A percentile compares a stretch with the other conserved stretches of the same genome.
Conservation (phyloP, 2,329 filamentous ascomycete genomes). For the Claviceps citrina region DNA sequence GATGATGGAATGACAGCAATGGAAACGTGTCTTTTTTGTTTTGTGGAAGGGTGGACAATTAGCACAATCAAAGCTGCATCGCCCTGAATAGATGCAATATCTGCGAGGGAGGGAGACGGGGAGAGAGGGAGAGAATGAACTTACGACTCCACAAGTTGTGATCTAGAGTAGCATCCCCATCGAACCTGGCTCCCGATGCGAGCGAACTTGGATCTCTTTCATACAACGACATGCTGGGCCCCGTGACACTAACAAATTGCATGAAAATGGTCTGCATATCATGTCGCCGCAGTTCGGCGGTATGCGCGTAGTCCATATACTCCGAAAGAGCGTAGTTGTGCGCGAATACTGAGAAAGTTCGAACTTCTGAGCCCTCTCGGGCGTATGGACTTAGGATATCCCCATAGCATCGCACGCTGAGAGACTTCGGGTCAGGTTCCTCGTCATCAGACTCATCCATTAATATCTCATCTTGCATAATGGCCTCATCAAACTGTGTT, state of each 20-base stretch:
- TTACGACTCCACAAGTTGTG: constrained; percentile 50
- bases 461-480: constrained; percentile 3
- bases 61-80: not conserved
- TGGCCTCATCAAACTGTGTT: not conserved
- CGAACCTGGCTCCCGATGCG: constrained; percentile 39
- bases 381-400: constrained; percentile 18
- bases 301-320: constrained; percentile 49
- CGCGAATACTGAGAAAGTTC: constrained; percentile 34
- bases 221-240: constrained; percentile 71
- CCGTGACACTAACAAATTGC: constrained; percentile 83
- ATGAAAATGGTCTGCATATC: constrained; percentile 73
- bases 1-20: constrained; percentile 65
- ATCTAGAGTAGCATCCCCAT: constrained; percentile 44
- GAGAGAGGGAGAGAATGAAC: constrained; percentile 11
- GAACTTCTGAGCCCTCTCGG: constrained; percentile 26
- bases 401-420: constrained; percentile 16
- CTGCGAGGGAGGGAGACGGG: too few relatives aligned
- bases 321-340: constrained; percentile 40
- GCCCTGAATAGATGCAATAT: not conserved
- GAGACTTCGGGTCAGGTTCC: constrained; percentile 18
- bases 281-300: constrained; percentile 63
- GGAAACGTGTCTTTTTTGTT: constrained; percentile 53
- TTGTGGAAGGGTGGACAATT: not conserved
- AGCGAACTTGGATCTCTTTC: constrained; percentile 69
- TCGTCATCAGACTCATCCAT: constrained; percentile 46